Evolutionary conservation across 768 basidiomycete species (phyloP), one percentile per base, ranked within the genome.

Genomic region (Tylopilus rubrobrunneus): DNA sequence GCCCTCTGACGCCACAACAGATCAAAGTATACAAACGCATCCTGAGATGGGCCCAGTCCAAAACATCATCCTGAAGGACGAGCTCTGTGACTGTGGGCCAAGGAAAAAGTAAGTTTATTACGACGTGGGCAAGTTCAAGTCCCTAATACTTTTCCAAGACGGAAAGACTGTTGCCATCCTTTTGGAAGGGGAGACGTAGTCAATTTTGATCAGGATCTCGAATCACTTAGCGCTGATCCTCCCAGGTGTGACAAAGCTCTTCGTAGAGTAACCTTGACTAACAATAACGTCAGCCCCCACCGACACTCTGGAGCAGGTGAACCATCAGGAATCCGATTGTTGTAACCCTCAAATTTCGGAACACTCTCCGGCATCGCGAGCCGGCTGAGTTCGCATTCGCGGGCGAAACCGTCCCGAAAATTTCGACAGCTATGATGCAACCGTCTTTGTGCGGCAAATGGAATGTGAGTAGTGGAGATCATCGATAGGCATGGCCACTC

Each of bases 201-300:
- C 83, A 1, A 78, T 91, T n/a, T 73, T 94, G 48, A 87, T 92
- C 70, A 91, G 92, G 68, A 73, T 94, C 6, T 89, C 90, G 9
- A 94, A 98, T 66, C 94, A 97, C 66, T 78, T 96, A 44, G 89
- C 81, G 0, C 71, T 98, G 21, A 87, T 98, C 39, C 78, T 96
- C 40, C 94, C 92, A 48, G 79, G 94, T 90, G 94, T 89, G 57
- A 17, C 36, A 5, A 59, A 25, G 68, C 51, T 1, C 19, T 37
- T 51, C 19, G 25, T 45, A 25, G 43, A 29, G 34, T 34, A 45
- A 39, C 10, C 4, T 10, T n/a, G 17, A 25, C 58, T 58, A 9
- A 61, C 46, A 31, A 12, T 23, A 45, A 8, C 39, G 25, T 25
- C 55, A 92, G 91, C 82, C 5, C 82, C 84, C 7, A 81, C 71